Percentiles rank a stretch among this genome's conserved stretches.
phyloP scores from a whole-genome alignment of 768 basidiomycete species.

The Rhizopogon vesiculosus region DNA sequence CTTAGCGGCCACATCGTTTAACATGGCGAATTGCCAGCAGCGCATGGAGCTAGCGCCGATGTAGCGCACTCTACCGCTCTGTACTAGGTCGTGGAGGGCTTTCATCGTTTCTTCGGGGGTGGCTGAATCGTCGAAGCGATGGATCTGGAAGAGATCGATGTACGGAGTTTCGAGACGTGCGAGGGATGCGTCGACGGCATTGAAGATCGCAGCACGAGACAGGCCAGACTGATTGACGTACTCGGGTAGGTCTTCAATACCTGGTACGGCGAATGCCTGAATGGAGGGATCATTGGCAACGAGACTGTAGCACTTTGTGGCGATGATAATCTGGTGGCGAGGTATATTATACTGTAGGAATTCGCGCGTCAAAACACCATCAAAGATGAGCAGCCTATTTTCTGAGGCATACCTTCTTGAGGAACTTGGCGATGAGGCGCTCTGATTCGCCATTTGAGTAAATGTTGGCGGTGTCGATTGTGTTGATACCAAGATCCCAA shows the following conservation, averaged over 20 bases:
- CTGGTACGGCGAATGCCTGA: neutral
- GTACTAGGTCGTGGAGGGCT: conserved; percentile 45
- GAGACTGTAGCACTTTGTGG: conserved; percentile 21
- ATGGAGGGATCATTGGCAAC: conserved; percentile 7
- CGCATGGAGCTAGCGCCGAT: conserved; percentile 38
- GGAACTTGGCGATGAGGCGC: conserved; percentile 29
- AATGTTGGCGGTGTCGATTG: conserved; percentile 32
- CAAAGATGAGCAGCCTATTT: no score
- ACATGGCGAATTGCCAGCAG: conserved; percentile 19
- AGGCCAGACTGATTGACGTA: conserved; percentile 12
- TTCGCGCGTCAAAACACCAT: no score
- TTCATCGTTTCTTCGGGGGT: conserved; percentile 44
- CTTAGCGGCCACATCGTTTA: conserved; percentile 40
- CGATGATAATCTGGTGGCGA: conserved; percentile 26
- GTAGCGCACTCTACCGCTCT: conserved; percentile 45
- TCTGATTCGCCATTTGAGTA: conserved; percentile 35
- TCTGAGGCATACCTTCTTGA: conserved; percentile 17
- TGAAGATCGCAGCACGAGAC: conserved; percentile 32
- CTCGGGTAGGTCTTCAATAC: conserved; percentile 1
- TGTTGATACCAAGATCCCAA: conserved; percentile 17
- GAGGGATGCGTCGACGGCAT: conserved; percentile 33
- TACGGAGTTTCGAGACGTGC: conserved; percentile 31
- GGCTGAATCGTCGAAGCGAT: conserved; percentile 36
- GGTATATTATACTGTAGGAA: conserved; percentile 16
- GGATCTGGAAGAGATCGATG: conserved; percentile 41